Conservation (phyloP, 139 green algal genomes). For the Choricystis sp. region DNA sequence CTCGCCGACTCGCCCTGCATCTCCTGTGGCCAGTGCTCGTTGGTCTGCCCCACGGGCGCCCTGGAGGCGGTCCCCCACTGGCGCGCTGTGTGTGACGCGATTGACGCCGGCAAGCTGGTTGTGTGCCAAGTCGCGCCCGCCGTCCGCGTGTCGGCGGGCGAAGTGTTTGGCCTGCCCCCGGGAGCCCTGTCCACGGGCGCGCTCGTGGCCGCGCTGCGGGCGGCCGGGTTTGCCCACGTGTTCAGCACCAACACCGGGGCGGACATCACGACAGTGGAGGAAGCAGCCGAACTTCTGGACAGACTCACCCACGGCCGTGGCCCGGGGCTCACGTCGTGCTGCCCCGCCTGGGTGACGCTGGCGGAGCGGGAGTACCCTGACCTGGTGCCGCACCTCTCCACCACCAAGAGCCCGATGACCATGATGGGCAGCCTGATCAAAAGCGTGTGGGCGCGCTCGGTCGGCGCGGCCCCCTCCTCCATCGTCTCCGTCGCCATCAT, state of each 20-base stretch:
- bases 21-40: not conserved
- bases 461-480: not conserved
- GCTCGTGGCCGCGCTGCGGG: slow-evolving; percentile 33
- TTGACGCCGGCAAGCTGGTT: not conserved
- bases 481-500: not conserved
- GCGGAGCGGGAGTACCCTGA: slow-evolving; percentile 48
- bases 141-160: slow-evolving; percentile 39
- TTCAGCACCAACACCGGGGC: slow-evolving; percentile 32
- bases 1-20: not conserved
- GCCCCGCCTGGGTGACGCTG: slow-evolving; percentile 28
- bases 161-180: slow-evolving; percentile 30
- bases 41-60: not conserved
- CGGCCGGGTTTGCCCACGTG: slow-evolving; percentile 51
- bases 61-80: not conserved
- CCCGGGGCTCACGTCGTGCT: slow-evolving; percentile 46
- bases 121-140: slow-evolving; percentile 30
- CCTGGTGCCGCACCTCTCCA: slow-evolving; percentile 50
- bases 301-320: slow-evolving; percentile 8
- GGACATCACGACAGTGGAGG: slow-evolving; percentile 63
- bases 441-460: not conserved
- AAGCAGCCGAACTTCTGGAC: slow-evolving; percentile 43
- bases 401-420: slow-evolving; percentile 46
- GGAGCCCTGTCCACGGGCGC: slow-evolving; percentile 22
- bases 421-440: not conserved
- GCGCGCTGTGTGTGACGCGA: not conserved